Evolutionary conservation across 2,329 filamentous ascomycete species (phyloP), one percentile per base, ranked within the genome.

Genomic region (Pseudogymnoascus pannorum): DNA sequence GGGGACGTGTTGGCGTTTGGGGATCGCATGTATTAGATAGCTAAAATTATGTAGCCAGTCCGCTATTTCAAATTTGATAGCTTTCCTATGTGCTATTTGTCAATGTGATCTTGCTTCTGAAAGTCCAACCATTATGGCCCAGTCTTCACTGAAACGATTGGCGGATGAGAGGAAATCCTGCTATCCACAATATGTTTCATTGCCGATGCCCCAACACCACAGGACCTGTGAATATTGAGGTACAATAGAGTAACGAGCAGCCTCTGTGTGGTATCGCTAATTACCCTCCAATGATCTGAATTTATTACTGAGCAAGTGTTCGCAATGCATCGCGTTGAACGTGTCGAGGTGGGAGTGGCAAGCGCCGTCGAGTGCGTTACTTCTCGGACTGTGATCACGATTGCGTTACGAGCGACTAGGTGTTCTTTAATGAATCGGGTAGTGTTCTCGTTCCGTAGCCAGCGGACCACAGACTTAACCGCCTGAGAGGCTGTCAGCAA

Each of bases 401-500:
- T 33, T 44, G 40, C 42, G 57, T 63, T 33, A 63, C 59, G 38
- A 61, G 61, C 61, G 26, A 44, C 51, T 58, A 16, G 61, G 60
- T 63, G 57, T n/a, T 62, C 11, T 64, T 64, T 48, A 54, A 64
- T 40, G 60, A 62, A 62, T 60, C 26, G 18, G 40, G 62, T 62
- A 14, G 57, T 64, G 60, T 59, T 64, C 35, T 62, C 58, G 61
- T 58, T 64, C 58, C 26, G 35, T 31, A 62, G 62, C 62, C 24
- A 62, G 60, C 57, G 35, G 57, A 64, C 60, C 35, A 62, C 24
- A 42, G 57, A 54, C 35, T 51, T 40, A 16, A 64, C 29, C 26
- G 14, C 54, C 60, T 61, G 31, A 54, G 26, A 57, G 18, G 60
- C 59, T 59, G 24, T 63, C 33, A 61, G 62, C 58, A 61, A 61